Conservation (phyloP, 2,329 filamentous ascomycete genomes). For the Stachybotrys elegans region DNA sequence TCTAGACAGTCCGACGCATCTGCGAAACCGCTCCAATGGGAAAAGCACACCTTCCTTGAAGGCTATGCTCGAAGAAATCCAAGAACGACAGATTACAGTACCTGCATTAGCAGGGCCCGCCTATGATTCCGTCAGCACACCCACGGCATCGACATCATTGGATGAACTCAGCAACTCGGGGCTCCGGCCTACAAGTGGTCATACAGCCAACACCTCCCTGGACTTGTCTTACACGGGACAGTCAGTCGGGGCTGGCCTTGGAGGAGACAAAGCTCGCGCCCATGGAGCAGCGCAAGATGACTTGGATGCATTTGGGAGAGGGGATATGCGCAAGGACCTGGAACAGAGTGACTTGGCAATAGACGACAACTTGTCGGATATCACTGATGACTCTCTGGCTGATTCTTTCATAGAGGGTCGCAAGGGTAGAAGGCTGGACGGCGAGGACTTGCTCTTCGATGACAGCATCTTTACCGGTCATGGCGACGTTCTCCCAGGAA, state of each 20-base stretch:
- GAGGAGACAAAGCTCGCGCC: neutral
- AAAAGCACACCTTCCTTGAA: too few species aligned
- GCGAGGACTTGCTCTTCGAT: slow-evolving; percentile 19
- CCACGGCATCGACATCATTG: too few species aligned
- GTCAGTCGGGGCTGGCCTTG: neutral
- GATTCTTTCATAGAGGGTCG: slow-evolving; percentile 19
- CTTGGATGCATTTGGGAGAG: neutral
- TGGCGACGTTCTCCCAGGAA: slow-evolving; percentile 20
- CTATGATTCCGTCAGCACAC: too few species aligned
- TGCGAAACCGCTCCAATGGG: too few species aligned
- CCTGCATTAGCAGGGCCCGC: too few species aligned
- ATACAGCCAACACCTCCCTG: neutral
- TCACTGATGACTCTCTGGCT: slow-evolving; percentile 21
- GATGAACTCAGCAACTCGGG: too few species aligned
- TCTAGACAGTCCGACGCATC: too few species aligned
- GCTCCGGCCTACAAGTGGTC: neutral
- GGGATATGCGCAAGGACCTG: neutral
- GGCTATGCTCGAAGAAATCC: too few species aligned
- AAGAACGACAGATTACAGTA: too few species aligned
- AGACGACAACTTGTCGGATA: slow-evolving; percentile 14
- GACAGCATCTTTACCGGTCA: slow-evolving; percentile 16
- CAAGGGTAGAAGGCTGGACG: slow-evolving; percentile 9
- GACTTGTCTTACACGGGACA: neutral
- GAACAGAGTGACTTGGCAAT: too few species aligned
- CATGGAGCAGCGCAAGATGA: neutral